Evolutionary conservation across 2,329 filamentous ascomycete genomes (phyloP).

Genomic region (Neonectria ditissima): DNA sequence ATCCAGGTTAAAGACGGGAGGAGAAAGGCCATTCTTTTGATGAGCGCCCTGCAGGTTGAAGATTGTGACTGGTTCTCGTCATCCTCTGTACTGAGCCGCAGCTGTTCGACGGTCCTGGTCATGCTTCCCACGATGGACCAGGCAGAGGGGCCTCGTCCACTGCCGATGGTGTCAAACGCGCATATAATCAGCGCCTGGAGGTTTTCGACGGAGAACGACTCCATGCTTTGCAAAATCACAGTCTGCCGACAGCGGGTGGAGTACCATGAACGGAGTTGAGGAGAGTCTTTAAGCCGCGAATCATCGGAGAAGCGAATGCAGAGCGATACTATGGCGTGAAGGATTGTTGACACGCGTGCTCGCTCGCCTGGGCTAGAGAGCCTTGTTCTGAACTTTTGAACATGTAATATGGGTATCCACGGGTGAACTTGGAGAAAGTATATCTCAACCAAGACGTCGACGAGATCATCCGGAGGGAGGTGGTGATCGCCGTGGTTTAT

Average conservation of each 20-base stretch:
- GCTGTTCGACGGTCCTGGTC: conserved; percentile 54
- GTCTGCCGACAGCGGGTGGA: conserved; percentile 46
- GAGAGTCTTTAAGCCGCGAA: conserved; percentile 40
- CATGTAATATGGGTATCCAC: conserved; percentile 50
- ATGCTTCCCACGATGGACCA: conserved; percentile 55
- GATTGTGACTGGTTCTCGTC: conserved; percentile 41
- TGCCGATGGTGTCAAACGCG: conserved; percentile 52
- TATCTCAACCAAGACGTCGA: conserved; percentile 49
- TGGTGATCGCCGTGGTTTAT: conserved; percentile 16
- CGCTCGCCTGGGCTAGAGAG: conserved; percentile 31
- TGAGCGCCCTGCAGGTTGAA: conserved; percentile 44
- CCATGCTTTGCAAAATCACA: conserved; percentile 50
- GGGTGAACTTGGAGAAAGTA: conserved; percentile 54
- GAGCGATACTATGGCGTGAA: conserved; percentile 51
- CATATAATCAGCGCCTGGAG: conserved; percentile 51
- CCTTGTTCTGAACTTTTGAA: conserved; percentile 39
- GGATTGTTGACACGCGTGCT: conserved; percentile 44
- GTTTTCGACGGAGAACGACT: conserved; percentile 51
- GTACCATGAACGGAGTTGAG: conserved; percentile 33
- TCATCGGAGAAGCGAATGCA: conserved; percentile 46
- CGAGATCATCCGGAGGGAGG: conserved; percentile 46
- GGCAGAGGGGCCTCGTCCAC: conserved; percentile 48
- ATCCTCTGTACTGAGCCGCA: conserved; percentile 52
- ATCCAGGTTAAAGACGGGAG: conserved; percentile 47
- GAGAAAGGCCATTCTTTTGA: conserved; percentile 49